Evolutionary conservation across 768 basidiomycete genomes (phyloP), one percentile per base, ranked within the genome.

Genomic region (Suillus clintonianus): DNA sequence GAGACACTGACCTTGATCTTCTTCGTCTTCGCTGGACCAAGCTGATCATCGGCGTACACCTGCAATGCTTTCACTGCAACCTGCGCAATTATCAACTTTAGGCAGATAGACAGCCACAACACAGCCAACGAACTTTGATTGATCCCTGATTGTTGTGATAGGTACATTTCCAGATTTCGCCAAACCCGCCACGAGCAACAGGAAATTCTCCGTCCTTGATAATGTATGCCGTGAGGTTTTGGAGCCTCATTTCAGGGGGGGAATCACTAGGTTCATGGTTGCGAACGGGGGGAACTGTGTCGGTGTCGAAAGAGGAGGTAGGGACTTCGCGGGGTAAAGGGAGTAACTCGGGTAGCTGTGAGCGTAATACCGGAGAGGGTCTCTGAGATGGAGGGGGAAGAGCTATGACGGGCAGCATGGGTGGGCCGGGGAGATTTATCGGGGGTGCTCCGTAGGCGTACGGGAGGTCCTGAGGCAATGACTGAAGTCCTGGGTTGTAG

Each of bases 61-160:
- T 67, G 70, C 2, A 73, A 72, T 2, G 63, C 73, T 57, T 73
- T 73, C 37, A 73, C 64, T 0, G 72, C 67, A 14, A 72, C 73
- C 71, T 69, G 41, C 19, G 6, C 0, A 55, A 30, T 69, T 63
- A 2, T 73, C 39, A 6, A 50, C 17, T 41, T 41, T 15, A 41
- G 39, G 5, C 39, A 5, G 47, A 24, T 14, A 13, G 1, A 14
- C 47, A 45, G n/a, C 24, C 6, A 27, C 15, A 27, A 48, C 13
- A 27, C 7, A 0, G 7, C 2, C 15, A 48, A 15, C 14, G 14
- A 48, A 48, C 47, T 15, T 48, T 48, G 7, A 48, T 7, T 5
- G 24, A 14, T 13, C 3, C 27, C 24, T 0, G 0, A 15, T 48
- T 14, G 0, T 3, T 27, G 24, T 0, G 1, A 34, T 7, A 56